phyloP scores from a whole-genome alignment of 352 stramenopile genomes.

The Globisporangium paroecandrum region DNA sequence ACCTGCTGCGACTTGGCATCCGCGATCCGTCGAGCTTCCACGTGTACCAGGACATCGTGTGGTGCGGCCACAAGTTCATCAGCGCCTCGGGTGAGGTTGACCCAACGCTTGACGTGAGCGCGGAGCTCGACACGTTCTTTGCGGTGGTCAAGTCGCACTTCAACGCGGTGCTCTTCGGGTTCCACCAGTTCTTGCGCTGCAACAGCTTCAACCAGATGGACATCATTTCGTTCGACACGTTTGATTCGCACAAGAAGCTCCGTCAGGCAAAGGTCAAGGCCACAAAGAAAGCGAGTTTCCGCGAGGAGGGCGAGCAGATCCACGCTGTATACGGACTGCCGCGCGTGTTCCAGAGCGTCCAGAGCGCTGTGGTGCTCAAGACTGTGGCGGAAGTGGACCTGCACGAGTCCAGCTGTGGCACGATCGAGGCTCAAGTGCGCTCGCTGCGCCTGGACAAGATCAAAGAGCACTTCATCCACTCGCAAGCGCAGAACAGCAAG shows the following conservation, averaged over 20 bases:
- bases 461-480: slow-evolving; percentile 37
- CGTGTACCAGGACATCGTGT: slow-evolving; percentile 85
- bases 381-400: slow-evolving; percentile 57
- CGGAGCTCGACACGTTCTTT: slow-evolving; percentile 49
- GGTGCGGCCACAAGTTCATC: slow-evolving; percentile 68
- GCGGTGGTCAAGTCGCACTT: slow-evolving; percentile 58
- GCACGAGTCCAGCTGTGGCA: slow-evolving; percentile 51
- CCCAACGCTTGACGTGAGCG: slow-evolving; percentile 6
- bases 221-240: slow-evolving; percentile 66
- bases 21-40: slow-evolving; percentile 64
- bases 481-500: slow-evolving; percentile 19
- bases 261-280: slow-evolving; percentile 29
- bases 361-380: slow-evolving; percentile 55
- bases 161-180: slow-evolving; percentile 63
- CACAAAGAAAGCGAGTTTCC: slow-evolving; percentile 10
- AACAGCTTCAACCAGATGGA: slow-evolving; percentile 82
- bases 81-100: slow-evolving; percentile 13
- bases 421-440: slow-evolving; percentile 52
- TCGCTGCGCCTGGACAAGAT: slow-evolving; percentile 43
- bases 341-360: slow-evolving; percentile 53
- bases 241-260: slow-evolving; percentile 65
- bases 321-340: slow-evolving; percentile 44
- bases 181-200: slow-evolving; percentile 73
- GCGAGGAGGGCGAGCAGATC: slow-evolving; percentile 43
- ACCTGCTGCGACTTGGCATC: slow-evolving; percentile 45